Base-by-base conservation (phyloP, 441 rosid genomes). In the Populus hybrid region DNA sequence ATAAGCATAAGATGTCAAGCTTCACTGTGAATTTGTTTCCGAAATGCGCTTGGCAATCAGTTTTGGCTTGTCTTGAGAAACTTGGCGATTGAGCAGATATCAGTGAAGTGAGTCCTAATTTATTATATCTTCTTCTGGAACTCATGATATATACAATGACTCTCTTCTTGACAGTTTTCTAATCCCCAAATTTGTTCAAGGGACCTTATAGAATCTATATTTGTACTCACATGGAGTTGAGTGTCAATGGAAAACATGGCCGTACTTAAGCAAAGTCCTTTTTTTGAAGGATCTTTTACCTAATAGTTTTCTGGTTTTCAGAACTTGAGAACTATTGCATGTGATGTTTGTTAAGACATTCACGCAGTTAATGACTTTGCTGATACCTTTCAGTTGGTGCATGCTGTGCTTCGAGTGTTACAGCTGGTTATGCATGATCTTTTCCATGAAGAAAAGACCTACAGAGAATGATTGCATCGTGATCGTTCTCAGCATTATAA, bases 401-500 rank as follows among this genome's bases (percentile, higher is more conserved):
- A 63, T 63, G 26, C 10, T 63, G 26, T 63, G 28, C 66, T 23
- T 63, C 23, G 28, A 23, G 24, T 63, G 26, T 23, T 63, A 23
- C 2, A 21, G 10, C 23, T 23, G 66, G 5, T 63, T 61, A 21
- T 9, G 14, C 23, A 63, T 63, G 14, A 63, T 63, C 66, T 63
- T 21, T 63, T 63, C 14, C 2, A 9, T 63, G 66, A 63, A 63
- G 66, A 63, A 63, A 21, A 63, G 28, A 23, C 28, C 66, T 21
- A 21, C 66, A 19, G 8, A 10, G 46, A 63, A 6, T 63, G 7
- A 19, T n/a, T 70, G 4, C 8, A 11, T 28, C 59, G 10, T 46
- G 74, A 14, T 71, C 24, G 23, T 59, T 80, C 65, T 66, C 28
- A n/a, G 40, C 67, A 63, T 64, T 35, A 42, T 68, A 61, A 38